Conservation (phyloP, 2,329 filamentous ascomycete genomes). For the Talaromyces sp. region DNA sequence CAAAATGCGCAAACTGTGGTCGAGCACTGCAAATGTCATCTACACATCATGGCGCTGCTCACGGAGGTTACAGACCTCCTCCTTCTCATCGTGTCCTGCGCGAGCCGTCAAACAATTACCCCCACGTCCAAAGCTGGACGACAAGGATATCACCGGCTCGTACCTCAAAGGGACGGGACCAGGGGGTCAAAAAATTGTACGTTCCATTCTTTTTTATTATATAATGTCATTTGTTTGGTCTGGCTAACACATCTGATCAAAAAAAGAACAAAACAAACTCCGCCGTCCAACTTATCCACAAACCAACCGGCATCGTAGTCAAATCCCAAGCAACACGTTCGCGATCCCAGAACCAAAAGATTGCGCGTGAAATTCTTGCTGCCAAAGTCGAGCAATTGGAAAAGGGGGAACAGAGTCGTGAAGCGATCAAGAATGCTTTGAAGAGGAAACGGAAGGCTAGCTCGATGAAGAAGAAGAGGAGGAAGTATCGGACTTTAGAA, state of each 20-base stretch:
- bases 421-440: conserved; percentile 72
- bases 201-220: not conserved
- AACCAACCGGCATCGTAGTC: conserved; percentile 84
- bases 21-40: not conserved
- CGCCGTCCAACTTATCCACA: conserved; percentile 85
- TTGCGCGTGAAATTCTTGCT: conserved; percentile 71
- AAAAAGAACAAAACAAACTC: conserved; percentile 86
- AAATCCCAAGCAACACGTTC: conserved; percentile 92
- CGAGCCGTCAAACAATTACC: conserved; percentile 58
- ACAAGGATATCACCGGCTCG: conserved; percentile 72
- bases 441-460: conserved; percentile 60
- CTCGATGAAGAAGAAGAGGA: conserved; percentile 39
- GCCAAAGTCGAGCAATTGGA: conserved; percentile 68
- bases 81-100: conserved; percentile 9
- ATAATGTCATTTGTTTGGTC: too few species aligned
- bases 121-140: conserved; percentile 67
- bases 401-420: conserved; percentile 71
- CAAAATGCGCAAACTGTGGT: not conserved
- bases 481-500: conserved; percentile 41
- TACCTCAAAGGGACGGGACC: conserved; percentile 91
- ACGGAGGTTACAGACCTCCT: not conserved
- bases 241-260: not conserved
- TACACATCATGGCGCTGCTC: not conserved
- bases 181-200: conserved; percentile 89
- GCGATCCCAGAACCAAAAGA: conserved; percentile 77